These are phyloP conservation scores for Rhexocercosporidium sp. DNA, from an alignment of 2,329 filamentous ascomycete species.

Conservation along the genomic window DNA sequence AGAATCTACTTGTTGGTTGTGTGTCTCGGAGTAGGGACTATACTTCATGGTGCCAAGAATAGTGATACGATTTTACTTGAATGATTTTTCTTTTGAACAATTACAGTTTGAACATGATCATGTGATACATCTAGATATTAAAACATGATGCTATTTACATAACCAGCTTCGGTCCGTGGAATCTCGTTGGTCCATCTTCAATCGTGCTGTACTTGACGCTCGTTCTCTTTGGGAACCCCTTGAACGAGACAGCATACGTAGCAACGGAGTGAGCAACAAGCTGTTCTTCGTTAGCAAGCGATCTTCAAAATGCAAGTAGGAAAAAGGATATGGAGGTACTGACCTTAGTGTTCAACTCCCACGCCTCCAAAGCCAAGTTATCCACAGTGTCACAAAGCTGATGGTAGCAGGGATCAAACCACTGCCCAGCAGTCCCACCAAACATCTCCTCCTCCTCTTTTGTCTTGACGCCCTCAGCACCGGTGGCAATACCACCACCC, in stretches of 20 bases:
- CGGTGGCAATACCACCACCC: constrained; percentile 76
- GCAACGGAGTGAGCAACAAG: constrained; percentile 76
- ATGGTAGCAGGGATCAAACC: constrained; percentile 66
- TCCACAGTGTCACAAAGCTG: constrained; percentile 63
- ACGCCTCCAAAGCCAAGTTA: constrained; percentile 65
- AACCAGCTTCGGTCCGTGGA: constrained; percentile 56
- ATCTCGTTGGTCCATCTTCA: constrained; percentile 45
- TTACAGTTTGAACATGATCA: no score
- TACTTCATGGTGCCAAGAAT: no score
- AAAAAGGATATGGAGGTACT: no score
- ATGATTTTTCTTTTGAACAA: no score
- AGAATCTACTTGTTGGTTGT: no score
- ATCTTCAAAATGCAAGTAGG: constrained; percentile 6
- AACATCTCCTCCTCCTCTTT: constrained; percentile 67
- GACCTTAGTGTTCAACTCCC: constrained; percentile 66
- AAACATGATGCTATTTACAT: no score
- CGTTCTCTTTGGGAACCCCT: constrained; percentile 65
- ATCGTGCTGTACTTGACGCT: constrained; percentile 35
- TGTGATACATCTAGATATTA: no score
- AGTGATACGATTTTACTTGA: no score
- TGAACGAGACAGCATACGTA: constrained; percentile 68
- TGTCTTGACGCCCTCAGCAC: constrained; percentile 79
- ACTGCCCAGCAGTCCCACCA: constrained; percentile 69
- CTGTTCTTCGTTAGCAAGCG: constrained; percentile 43
- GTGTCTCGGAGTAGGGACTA: no score